phyloP scores from a whole-genome alignment of 1,284 basidiomycete genomes.

The Trichosporon inkin region DNA sequence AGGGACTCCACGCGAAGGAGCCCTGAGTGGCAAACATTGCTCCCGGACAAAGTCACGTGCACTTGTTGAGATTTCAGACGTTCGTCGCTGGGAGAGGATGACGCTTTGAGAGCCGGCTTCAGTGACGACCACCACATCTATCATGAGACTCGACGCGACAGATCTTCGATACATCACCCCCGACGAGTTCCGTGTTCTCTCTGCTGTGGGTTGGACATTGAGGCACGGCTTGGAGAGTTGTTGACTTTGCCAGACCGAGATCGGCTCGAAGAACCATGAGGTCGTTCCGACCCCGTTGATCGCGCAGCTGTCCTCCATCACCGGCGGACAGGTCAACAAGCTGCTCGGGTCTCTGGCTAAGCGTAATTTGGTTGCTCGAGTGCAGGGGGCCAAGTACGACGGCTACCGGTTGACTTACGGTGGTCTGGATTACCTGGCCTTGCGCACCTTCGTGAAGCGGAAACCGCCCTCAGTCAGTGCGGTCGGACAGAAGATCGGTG shows the following conservation, averaged over 20 bases:
- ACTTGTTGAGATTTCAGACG: background rate
- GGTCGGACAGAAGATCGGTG: constrained; percentile 95
- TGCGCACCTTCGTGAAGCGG: constrained; percentile 85
- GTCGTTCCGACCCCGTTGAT: constrained; percentile 86
- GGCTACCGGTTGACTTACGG: constrained; percentile 96
- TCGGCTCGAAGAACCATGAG: constrained; percentile 97
- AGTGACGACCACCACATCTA: constrained; percentile 12
- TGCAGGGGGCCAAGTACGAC: constrained; percentile 92
- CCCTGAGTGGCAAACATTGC: constrained; percentile 4
- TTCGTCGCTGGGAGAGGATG: too few species aligned
- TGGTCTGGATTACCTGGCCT: constrained; percentile 92
- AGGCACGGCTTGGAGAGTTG: background rate
- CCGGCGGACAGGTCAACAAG: constrained; percentile 91
- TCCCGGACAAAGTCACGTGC: background rate
- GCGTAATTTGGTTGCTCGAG: constrained; percentile 80
- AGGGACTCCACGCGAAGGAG: background rate
- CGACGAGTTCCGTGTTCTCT: constrained; percentile 91
- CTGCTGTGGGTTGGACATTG: constrained; percentile 61
- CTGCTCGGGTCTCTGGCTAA: constrained; percentile 84
- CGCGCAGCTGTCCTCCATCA: constrained; percentile 82
- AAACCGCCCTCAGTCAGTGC: constrained; percentile 68
- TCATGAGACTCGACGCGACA: constrained; percentile 90
- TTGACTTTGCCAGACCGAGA: constrained; percentile 68
- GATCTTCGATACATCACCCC: constrained; percentile 88
- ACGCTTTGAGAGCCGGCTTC: too few species aligned